Conservation (phyloP, 805 yeast species). For the Metschnikowia continentalis region DNA sequence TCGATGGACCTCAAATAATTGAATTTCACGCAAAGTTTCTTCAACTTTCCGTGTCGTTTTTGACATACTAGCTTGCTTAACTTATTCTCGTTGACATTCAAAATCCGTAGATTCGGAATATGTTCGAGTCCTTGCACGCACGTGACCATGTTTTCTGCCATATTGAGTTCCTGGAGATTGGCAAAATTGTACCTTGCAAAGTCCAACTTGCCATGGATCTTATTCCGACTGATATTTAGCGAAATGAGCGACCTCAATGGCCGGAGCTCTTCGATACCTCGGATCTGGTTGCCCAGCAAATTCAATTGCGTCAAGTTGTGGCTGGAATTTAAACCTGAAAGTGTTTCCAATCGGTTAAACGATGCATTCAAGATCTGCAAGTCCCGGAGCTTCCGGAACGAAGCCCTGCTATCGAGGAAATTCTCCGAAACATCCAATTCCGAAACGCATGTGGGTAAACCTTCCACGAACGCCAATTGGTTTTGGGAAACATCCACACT, state of each 20-base stretch:
- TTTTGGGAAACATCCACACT: slow-evolving; percentile 41
- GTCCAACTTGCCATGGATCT: slow-evolving; percentile 35
- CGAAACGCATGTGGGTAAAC: slow-evolving; percentile 40
- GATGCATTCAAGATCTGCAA: slow-evolving; percentile 42
- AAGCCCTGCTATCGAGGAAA: slow-evolving; percentile 36
- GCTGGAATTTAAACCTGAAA: slow-evolving; percentile 35
- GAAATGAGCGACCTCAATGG: slow-evolving; percentile 36
- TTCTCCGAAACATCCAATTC: slow-evolving; percentile 38
- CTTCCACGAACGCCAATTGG: slow-evolving; percentile 39
- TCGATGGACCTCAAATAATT: slow-evolving; percentile 34
- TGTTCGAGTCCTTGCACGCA: slow-evolving; percentile 32
- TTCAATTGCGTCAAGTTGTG: slow-evolving; percentile 42
- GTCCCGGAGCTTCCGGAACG: slow-evolving; percentile 37
- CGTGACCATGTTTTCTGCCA: slow-evolving; percentile 40
- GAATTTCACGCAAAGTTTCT: slow-evolving; percentile 35
- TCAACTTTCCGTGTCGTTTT: slow-evolving; percentile 26
- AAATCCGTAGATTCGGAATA: slow-evolving; percentile 31
- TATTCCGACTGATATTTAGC: slow-evolving; percentile 41
- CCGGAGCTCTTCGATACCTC: slow-evolving; percentile 33
- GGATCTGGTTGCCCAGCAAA: slow-evolving; percentile 34
- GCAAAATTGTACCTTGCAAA: slow-evolving; percentile 31
- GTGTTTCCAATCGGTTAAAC: slow-evolving; percentile 31
- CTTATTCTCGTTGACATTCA: slow-evolving; percentile 42
- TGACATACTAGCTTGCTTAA: slow-evolving; percentile 21
- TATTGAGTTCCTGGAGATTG: slow-evolving; percentile 40